Base-by-base conservation (phyloP, 768 basidiomycete species). In the Naganishia onofrii region DNA sequence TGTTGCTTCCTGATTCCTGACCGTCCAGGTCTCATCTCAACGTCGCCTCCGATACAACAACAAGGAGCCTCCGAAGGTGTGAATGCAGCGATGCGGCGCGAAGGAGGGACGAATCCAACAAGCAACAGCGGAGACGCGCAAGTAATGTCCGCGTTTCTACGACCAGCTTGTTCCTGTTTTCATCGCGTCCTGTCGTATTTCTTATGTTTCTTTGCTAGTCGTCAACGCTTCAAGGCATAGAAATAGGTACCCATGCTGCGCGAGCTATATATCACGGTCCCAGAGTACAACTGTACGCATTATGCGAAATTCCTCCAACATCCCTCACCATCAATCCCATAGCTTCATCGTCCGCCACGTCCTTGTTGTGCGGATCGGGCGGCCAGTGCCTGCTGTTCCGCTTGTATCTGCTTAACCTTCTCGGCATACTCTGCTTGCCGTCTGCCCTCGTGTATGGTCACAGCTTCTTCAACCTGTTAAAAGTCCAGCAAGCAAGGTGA, bases 401-500 rank as follows among this genome's bases (percentile, higher is more conserved):
- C 60, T 29, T 63, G 60, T 23, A 63, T 63, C 38, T 63, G 60
- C 60, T 63, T 63, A 42, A 63, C 60, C 38, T 44, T 63, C 29
- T 63, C 60, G 3, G 60, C 60, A 63, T 63, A 63, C 13, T 63
- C 60, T 7, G 60, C 60, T 17, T 63, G 60, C 42, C 60, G 46
- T 29, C 42, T 82, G 0, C 91, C 91, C 74, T 94, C 92, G 74
- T 92, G 89, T 26, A 94, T 86, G 9, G 89, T 88, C 64, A 93
- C 88, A 7, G 92, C 92, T 83, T 90, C 84, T 71, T 82, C 79
- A 10, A 77, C 78, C 77, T 76, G 5, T 21, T 3, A 15, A 17
- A 52, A 32, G 21, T 10, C 6, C 10, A 15, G n/a, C 34, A 36
- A n/a, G 34, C 34, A 36, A 36, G 12, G 34, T 36, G 34, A 36